These are phyloP conservation scores for Cyberlindnera mrakii DNA, from an alignment of 805 yeast genomes.

Conservation along the genomic window DNA sequence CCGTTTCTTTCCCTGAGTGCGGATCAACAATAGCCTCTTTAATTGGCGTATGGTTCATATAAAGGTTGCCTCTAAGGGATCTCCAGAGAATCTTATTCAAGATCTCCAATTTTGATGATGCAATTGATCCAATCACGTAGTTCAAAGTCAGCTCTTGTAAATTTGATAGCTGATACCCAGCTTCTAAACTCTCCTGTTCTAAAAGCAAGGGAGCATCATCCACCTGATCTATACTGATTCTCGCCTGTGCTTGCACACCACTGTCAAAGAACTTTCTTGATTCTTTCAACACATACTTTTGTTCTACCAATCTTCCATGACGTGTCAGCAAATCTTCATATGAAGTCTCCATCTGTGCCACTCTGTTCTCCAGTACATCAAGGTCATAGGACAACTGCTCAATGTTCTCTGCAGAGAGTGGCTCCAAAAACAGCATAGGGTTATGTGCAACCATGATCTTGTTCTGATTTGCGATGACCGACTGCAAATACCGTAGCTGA, in stretches of 20 bases:
- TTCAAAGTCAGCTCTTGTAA: constrained; percentile 21
- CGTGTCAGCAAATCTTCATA: constrained; percentile 55
- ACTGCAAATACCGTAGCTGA: constrained; percentile 56
- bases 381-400: constrained; percentile 67
- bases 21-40: constrained; percentile 62
- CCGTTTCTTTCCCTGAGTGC: constrained; percentile 47
- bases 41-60: constrained; percentile 67
- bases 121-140: constrained; percentile 67
- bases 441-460: constrained; percentile 32
- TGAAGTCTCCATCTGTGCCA: constrained; percentile 65
- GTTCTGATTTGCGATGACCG: constrained; percentile 42
- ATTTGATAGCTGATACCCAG: constrained; percentile 25
- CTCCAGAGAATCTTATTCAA: constrained; percentile 88
- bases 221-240: constrained; percentile 29
- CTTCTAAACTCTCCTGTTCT: constrained; percentile 31
- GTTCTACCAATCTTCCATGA: constrained; percentile 64
- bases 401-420: constrained; percentile 36
- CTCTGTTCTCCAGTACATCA: constrained; percentile 64
- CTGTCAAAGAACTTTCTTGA: constrained; percentile 43
- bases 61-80: constrained; percentile 86
- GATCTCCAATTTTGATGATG: constrained; percentile 59
- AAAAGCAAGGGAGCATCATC: constrained; percentile 34
- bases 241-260: constrained; percentile 26
- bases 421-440: constrained; percentile 19
- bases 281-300: constrained; percentile 53